A percentile compares a stretch with the other conserved stretches of the same genome.
phyloP scores from a whole-genome alignment of 2,329 filamentous ascomycete genomes.

The Stagonosporopsis chrysanthemi region DNA sequence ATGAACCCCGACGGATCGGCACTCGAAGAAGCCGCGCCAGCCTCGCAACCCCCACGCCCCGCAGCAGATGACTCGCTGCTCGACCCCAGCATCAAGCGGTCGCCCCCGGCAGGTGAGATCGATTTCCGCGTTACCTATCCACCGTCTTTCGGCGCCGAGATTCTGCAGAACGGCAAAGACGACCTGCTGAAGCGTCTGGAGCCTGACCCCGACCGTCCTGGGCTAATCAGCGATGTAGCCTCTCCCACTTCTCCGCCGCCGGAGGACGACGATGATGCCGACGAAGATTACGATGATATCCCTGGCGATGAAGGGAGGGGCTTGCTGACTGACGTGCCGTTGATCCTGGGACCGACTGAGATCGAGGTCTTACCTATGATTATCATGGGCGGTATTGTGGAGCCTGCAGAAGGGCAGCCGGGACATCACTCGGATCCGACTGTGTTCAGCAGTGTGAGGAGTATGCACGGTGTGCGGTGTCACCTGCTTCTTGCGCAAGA shows the following conservation, averaged over 20 bases:
- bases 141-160: conserved; percentile 57
- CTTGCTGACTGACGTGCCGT: conserved; percentile 88
- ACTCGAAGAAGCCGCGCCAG: conserved; percentile 21
- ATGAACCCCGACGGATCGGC: conserved; percentile 33
- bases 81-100: conserved; percentile 48
- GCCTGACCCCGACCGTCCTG: conserved; percentile 53
- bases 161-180: conserved; percentile 59
- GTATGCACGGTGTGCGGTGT: conserved; percentile 88
- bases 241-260: conserved; percentile 50
- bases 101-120: conserved; percentile 52
- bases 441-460: conserved; percentile 67
- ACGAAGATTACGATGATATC: conserved; percentile 80
- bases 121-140: conserved; percentile 60
- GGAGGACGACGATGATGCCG: conserved; percentile 69
- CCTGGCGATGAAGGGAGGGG: conserved; percentile 76
- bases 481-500: conserved; percentile 89
- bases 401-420: conserved; percentile 73
- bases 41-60: conserved; percentile 30
- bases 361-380: conserved; percentile 98
- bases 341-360: conserved; percentile 92
- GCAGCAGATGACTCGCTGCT: conserved; percentile 40
- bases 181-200: conserved; percentile 60
- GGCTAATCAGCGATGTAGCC: conserved; percentile 49
- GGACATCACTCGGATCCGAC: conserved; percentile 60
- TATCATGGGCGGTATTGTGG: conserved; percentile 91